These are phyloP conservation scores for Penicillium macrosclerotiorum DNA, from an alignment of 495 filamentous ascomycete genomes.

Conservation along the genomic window DNA sequence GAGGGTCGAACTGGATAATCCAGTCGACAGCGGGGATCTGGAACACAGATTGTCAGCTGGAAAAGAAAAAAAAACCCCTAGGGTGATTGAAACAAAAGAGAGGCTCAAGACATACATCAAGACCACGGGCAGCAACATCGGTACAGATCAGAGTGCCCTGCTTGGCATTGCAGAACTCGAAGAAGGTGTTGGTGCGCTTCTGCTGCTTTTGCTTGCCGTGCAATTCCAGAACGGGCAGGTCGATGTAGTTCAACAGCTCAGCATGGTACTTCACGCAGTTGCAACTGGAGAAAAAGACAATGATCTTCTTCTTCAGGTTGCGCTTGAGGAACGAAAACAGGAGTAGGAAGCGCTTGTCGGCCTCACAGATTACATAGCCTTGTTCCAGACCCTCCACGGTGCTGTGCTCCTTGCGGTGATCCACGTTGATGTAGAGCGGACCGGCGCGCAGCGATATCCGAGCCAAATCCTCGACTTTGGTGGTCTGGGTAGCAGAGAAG, in stretches of 20 bases:
- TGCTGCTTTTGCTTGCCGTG: constrained; percentile 98
- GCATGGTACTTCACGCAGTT: constrained; percentile 93
- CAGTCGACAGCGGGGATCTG: constrained; percentile 90
- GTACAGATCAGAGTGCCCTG: constrained; percentile 92
- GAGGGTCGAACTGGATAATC: constrained; percentile 94
- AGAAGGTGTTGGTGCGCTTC: constrained; percentile 95
- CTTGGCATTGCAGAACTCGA: constrained; percentile 94
- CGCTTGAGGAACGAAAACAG: constrained; percentile 95
- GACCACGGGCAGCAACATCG: constrained; percentile 89
- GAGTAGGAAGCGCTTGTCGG: constrained; percentile 89
- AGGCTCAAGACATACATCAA: constrained; percentile 61
- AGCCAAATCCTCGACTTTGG: constrained; percentile 95
- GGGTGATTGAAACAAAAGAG: neutral
- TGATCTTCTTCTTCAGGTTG: constrained; percentile 89
- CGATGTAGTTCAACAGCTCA: constrained; percentile 93
- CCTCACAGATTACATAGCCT: constrained; percentile 90
- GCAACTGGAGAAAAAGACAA: constrained; percentile 94
- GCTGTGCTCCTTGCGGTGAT: constrained; percentile 70
- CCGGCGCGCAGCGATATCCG: constrained; percentile 89
- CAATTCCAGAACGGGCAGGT: constrained; percentile 72
- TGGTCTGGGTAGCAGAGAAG: constrained; percentile 97
- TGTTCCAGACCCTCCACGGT: constrained; percentile 94
- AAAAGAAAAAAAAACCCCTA: constrained; percentile 11
- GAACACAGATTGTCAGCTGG: too few relatives aligned
- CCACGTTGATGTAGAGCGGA: constrained; percentile 94